Evolutionary conservation across 2,329 filamentous ascomycete species (phyloP).

Genomic region (Bertia moriformis): DNA sequence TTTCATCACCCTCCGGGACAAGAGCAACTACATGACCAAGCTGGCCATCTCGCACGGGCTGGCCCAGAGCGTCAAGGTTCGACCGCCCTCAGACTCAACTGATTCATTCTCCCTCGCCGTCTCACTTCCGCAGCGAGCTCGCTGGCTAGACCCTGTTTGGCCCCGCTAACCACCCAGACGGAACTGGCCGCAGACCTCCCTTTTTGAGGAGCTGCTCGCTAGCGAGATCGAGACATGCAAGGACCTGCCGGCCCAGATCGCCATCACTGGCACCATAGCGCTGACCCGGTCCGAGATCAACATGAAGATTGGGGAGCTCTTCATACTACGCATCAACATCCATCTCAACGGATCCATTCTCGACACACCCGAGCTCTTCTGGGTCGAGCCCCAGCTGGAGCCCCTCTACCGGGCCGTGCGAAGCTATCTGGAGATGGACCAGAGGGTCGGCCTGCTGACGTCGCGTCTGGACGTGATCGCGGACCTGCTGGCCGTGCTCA

Average conservation of each 20-base stretch:
- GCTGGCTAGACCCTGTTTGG: background rate
- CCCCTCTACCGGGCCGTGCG: slow-evolving; percentile 91
- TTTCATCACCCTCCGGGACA: slow-evolving; percentile 88
- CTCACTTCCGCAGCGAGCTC: background rate
- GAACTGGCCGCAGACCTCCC: slow-evolving; percentile 79
- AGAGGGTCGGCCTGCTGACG: slow-evolving; percentile 75
- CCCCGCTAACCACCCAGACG: background rate
- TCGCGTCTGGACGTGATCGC: slow-evolving; percentile 86
- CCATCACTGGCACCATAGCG: slow-evolving; percentile 79
- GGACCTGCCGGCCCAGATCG: slow-evolving; percentile 83
- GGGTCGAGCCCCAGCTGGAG: slow-evolving; percentile 92
- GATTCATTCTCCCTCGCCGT: slow-evolving; percentile 6
- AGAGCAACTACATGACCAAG: slow-evolving; percentile 96
- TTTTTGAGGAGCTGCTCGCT: slow-evolving; percentile 90
- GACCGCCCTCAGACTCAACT: too few species aligned
- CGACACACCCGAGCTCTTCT: slow-evolving; percentile 93
- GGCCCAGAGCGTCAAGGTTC: slow-evolving; percentile 82
- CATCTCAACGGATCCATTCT: slow-evolving; percentile 93
- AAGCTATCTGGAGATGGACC: slow-evolving; percentile 95
- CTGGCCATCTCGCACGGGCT: slow-evolving; percentile 89
- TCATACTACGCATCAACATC: slow-evolving; percentile 94
- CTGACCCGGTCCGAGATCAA: slow-evolving; percentile 84
- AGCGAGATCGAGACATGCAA: slow-evolving; percentile 88
- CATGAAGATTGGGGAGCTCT: slow-evolving; percentile 98
- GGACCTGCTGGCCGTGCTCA: slow-evolving; percentile 79